A percentile compares a stretch with the other conserved stretches of the same genome.
phyloP scores from a whole-genome alignment of 805 yeast genomes.

The Grigorovia transvaalensis region DNA sequence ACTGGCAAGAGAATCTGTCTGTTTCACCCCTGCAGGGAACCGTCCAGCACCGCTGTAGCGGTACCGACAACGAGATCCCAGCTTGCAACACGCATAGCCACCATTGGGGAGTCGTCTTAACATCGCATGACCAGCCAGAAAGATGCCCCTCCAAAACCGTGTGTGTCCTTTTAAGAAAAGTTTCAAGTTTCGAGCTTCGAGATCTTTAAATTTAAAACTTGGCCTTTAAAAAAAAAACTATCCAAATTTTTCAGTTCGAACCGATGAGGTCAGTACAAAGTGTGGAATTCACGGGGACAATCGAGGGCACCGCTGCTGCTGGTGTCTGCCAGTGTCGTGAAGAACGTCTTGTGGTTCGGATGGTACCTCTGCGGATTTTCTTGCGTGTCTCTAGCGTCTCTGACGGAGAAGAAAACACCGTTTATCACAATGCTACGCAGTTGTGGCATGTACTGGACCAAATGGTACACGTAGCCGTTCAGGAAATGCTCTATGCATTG shows the following conservation, averaged over 20 bases:
- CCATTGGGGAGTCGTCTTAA: neutral
- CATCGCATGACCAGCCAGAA: neutral
- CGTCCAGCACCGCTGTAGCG: neutral
- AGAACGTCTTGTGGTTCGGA: slow-evolving; percentile 1
- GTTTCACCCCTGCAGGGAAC: neutral
- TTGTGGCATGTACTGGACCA: slow-evolving; percentile 28
- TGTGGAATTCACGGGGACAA: slow-evolving; percentile 1
- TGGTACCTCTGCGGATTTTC: neutral
- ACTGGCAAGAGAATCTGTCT: no score
- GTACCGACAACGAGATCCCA: neutral
- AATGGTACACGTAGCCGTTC: slow-evolving; percentile 31
- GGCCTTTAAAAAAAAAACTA: no score
- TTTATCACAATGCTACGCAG: slow-evolving; percentile 29
- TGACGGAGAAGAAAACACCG: slow-evolving; percentile 32
- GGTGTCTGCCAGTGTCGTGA: slow-evolving; percentile 3
- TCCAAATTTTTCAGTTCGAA: no score
- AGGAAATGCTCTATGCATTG: slow-evolving; percentile 40
- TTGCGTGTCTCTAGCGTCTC: no score
- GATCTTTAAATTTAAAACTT: no score
- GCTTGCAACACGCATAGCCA: neutral
- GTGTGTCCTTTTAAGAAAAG: no score
- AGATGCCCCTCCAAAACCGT: no score
- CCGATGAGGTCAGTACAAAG: neutral
- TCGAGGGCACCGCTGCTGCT: neutral
- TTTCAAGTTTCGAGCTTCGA: no score